phyloP scores from a whole-genome alignment of 1,284 basidiomycete genomes.

The Pseudomicrostroma phylloplanum region DNA sequence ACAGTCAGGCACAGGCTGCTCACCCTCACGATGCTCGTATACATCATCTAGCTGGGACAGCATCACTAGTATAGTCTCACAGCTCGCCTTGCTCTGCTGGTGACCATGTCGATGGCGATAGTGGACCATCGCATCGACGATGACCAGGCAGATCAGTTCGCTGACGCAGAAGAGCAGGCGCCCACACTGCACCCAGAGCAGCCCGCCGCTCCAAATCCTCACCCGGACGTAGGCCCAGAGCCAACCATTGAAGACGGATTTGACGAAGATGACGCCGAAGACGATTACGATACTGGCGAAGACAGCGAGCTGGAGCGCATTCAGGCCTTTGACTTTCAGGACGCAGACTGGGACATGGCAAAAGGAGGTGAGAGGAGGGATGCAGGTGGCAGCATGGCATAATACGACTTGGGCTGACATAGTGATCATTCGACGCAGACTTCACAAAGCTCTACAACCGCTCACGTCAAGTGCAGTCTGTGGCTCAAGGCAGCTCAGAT shows the following conservation, averaged over 20 bases:
- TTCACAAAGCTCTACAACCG: conserved; percentile 50
- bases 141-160: background rate
- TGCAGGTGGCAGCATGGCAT: background rate
- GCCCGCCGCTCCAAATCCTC: background rate
- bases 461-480: conserved; percentile 38
- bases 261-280: conserved; percentile 19
- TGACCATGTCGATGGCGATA: no score
- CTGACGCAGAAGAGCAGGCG: background rate
- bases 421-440: conserved; percentile 13
- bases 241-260: conserved; percentile 15
- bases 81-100: no score
- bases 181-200: background rate
- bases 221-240: conserved; percentile 13
- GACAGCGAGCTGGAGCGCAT: conserved; percentile 23
- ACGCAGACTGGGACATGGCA: conserved; percentile 48
- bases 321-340: conserved; percentile 35
- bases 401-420: background rate
- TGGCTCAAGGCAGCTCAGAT: conserved; percentile 15
- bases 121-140: background rate
- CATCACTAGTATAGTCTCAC: no score
- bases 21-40: no score
- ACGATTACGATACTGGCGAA: conserved; percentile 15
- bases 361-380: conserved; percentile 28
- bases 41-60: no score
- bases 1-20: no score